These are phyloP conservation scores for Penicillium sp. DNA, from an alignment of 2,329 filamentous ascomycete genomes.

Conservation along the genomic window DNA sequence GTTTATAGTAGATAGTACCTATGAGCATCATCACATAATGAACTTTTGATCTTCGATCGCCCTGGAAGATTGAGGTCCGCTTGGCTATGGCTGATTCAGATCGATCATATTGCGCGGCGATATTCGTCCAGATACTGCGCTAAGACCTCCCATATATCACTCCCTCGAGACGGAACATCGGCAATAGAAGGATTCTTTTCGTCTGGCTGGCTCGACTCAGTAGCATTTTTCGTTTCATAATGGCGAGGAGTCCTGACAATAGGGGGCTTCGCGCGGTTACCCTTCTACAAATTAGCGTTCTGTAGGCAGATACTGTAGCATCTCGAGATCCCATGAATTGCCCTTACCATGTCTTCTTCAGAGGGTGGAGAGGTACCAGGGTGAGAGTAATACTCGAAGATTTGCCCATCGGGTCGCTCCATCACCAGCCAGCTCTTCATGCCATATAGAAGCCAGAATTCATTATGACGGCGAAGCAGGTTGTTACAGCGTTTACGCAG, in stretches of 20 bases:
- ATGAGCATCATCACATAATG: neutral
- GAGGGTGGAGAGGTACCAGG: neutral
- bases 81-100: neutral
- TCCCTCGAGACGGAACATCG: neutral
- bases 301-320: neutral
- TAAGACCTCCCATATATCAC: neutral
- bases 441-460: slow-evolving; percentile 11
- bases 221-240: neutral
- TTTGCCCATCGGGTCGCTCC: slow-evolving; percentile 6
- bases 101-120: neutral
- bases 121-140: neutral
- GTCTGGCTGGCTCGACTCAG: neutral
- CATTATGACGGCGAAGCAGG: slow-evolving; percentile 12
- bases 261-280: neutral
- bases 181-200: neutral
- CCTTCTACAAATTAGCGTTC: neutral
- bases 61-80: neutral
- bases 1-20: neutral
- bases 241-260: neutral
- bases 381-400: slow-evolving; percentile 11
- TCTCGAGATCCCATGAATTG: neutral
- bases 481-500: slow-evolving; percentile 13
- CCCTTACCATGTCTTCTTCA: neutral
- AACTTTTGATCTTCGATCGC: neutral
- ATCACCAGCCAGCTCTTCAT: slow-evolving; percentile 13